Evolutionary conservation across 208 protist genomes (phyloP).

Genomic region (Crithidia fasciculata): DNA sequence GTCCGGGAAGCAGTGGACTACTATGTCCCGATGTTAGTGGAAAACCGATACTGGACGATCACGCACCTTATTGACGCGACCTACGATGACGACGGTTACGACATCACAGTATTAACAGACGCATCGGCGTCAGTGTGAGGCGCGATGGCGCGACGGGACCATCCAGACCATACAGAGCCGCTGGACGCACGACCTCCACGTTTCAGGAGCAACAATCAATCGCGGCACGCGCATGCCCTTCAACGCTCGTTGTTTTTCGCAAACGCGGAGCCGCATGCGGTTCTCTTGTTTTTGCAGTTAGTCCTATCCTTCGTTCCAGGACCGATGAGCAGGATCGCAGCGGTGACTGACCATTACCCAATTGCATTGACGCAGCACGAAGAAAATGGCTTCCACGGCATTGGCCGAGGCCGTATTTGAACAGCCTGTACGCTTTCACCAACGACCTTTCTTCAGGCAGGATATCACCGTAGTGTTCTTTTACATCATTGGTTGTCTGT

Average conservation of each 20-base stretch:
- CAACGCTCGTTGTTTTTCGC: conserved; percentile 9
- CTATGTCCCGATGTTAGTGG: neutral
- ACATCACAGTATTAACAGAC: conserved; percentile 1
- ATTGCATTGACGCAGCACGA: neutral
- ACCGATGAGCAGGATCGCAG: neutral
- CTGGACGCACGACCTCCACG: conserved; percentile 1
- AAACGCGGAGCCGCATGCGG: conserved; percentile 2
- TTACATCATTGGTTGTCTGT: neutral
- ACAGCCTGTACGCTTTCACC: conserved; percentile 8
- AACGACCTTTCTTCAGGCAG: conserved; percentile 3
- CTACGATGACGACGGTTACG: conserved; percentile 1
- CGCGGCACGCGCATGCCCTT: neutral
- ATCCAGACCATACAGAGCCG: neutral
- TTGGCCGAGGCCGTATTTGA: conserved; percentile 5
- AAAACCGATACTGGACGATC: neutral
- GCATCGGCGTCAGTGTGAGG: conserved; percentile 1
- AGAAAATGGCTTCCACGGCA: conserved; percentile 3
- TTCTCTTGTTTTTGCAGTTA: neutral
- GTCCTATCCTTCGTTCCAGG: neutral
- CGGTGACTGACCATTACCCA: conserved; percentile 8
- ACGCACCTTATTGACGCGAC: conserved; percentile 4
- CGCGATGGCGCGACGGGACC: conserved; percentile 3
- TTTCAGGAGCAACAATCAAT: neutral
- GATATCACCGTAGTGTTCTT: conserved; percentile 1
- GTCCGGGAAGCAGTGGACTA: neutral